Evolutionary conservation across 2,329 filamentous ascomycete species (phyloP).

Genomic region (Fusarium heterosporum): DNA sequence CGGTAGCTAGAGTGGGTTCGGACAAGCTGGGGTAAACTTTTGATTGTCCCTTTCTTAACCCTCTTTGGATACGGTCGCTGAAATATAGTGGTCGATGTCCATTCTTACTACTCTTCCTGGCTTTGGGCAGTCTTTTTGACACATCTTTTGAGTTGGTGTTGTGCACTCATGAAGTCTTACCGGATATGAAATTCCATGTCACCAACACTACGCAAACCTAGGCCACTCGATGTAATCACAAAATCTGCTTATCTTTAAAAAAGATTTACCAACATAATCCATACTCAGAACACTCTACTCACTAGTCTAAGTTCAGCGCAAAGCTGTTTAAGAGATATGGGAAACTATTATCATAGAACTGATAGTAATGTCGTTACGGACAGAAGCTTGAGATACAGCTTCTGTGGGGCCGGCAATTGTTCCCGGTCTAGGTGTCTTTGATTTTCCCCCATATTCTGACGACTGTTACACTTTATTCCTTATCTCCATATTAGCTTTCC

Average conservation of each 20-base stretch:
- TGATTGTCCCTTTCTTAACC: background rate
- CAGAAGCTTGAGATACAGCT: background rate
- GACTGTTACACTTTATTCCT: background rate
- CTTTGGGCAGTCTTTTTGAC: background rate
- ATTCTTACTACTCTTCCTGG: background rate
- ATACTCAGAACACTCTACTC: background rate
- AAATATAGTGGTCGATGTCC: background rate
- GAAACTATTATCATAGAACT: background rate
- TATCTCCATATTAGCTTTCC: background rate
- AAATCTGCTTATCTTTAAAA: too few species aligned
- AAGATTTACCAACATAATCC: background rate
- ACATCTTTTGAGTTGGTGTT: conserved; percentile 2
- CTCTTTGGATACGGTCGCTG: background rate
- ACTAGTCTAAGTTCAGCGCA: background rate
- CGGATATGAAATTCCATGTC: conserved; percentile 39
- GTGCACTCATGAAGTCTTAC: background rate
- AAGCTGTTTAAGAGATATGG: background rate
- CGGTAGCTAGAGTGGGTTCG: background rate
- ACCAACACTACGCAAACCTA: background rate
- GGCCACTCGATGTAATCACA: background rate
- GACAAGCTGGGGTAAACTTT: background rate
- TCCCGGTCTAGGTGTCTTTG: conserved; percentile 41
- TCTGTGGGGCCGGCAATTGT: conserved; percentile 41
- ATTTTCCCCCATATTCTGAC: conserved; percentile 16
- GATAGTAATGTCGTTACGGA: background rate